Conservation (phyloP, 2,329 filamentous ascomycete species). For the Diaporthe australafricana region DNA sequence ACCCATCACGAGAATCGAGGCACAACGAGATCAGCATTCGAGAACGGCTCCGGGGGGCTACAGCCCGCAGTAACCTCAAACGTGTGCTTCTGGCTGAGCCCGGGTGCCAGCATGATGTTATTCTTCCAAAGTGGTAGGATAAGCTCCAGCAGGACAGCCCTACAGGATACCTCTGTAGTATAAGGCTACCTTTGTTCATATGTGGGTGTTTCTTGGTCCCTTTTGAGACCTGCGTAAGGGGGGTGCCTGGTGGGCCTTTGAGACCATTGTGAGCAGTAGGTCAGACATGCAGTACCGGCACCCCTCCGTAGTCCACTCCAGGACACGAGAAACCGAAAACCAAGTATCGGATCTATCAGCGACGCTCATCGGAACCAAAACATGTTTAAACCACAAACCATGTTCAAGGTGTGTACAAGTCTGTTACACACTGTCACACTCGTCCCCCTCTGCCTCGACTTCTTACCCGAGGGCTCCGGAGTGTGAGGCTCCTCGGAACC, state of each 20-base stretch:
- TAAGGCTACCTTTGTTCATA: background rate
- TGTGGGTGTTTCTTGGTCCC: background rate
- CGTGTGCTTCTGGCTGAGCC: background rate
- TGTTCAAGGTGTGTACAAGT: background rate
- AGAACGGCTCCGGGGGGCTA: background rate
- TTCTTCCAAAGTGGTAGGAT: background rate
- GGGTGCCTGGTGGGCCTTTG: background rate
- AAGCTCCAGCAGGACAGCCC: background rate
- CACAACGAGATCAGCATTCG: conserved; percentile 6
- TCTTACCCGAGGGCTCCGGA: background rate
- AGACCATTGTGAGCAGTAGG: background rate
- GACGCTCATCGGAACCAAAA: background rate
- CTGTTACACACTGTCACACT: background rate
- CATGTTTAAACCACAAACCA: background rate
- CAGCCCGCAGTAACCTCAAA: background rate
- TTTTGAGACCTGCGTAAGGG: background rate
- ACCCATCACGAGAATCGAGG: background rate
- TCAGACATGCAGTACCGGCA: background rate
- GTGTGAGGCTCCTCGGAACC: conserved; percentile 16
- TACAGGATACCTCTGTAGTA: background rate
- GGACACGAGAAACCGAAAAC: background rate
- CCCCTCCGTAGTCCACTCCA: background rate
- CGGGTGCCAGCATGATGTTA: too few relatives aligned
- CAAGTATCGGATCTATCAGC: background rate
- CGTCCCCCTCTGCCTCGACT: background rate